Evolutionary conservation across 495 filamentous ascomycete species (phyloP), one percentile per base, ranked within the genome.

Genomic region (Beverwykella pulmonaria): DNA sequence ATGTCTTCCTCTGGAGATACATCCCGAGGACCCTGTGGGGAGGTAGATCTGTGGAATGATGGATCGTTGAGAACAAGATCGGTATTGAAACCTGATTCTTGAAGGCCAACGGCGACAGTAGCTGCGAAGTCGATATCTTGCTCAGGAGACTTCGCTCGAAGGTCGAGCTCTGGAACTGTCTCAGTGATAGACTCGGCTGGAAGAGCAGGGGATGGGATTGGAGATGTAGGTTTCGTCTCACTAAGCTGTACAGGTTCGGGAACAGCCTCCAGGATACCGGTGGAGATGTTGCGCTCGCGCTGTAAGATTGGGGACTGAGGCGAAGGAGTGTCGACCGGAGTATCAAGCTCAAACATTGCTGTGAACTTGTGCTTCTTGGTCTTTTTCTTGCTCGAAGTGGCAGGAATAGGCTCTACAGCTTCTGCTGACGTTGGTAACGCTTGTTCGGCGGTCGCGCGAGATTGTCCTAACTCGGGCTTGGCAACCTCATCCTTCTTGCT

Each of bases 21-120:
- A 52, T 72, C 65, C 6, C 55, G 59, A 47, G 48, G 27, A 15
- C 53, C 47, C 1, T 41, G 26, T 9, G 69, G 55, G 22, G 69
- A 62, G 1, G 57, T 48, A 25, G 65, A 68, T 63, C 65, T 47
- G 36, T 49, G 61, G 47, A 72, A 72, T 2, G 65, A 32, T 4
- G 65, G 61, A 44, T 69, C 62, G 12, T 63, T 56, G 39, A 72
- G 32, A 29, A 72, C 62, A 6, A 72, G 26, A 34, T 67, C 48
- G 5, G 65, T 22, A 26, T 72, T 39, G 57, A 72, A 72, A 6
- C 70, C 70, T n/a, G 70, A 72, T 59, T 67, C 66, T 60, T 59
- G 14, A 17, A 72, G 39, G 17, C 70, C 70, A 48, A 64, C 60
- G 10, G 48, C 57, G 30, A 72, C 67, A 7, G 71, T 65, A 32